Base-by-base conservation (phyloP, 202 grass and related monocot species). In the Tripidium arundinaceum region DNA sequence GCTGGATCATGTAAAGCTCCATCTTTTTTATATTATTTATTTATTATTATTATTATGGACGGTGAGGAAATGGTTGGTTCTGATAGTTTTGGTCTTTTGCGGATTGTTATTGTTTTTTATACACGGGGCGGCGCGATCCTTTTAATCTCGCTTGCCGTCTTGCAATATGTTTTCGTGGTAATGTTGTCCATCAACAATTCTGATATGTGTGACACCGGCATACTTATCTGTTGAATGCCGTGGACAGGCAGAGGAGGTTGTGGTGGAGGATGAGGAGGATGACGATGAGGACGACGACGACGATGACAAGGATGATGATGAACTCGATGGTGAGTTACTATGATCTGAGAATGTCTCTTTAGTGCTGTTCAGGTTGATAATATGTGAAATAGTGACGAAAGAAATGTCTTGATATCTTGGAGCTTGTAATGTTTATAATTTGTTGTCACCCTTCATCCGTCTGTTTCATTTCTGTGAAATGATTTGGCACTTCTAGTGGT, bases 241-340 rank as follows among this genome's bases (percentile, higher is more conserved):
- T 74, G 3, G 40, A 41, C 59, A 88, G 86, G 66, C 43, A 76
- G 89, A 88, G 77, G 89, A 91, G 69, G 86, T 86, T 65, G 70
- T 80, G 68, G 41, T 91, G 43, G 89, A 91, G 78, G 89, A 91
- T 72, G 89, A 91, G 1, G 89, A 91, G 0, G 89, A 89, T 10
- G 87, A 91, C 0, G 89, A 87, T 0, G 85, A 91, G 0, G 89
- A 91, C 0, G 85, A 91, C 0, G 85, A 91, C 8, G 82, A 90
- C 1, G 91, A 87, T 64, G 91, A 93, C 59, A 87, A 93, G 58
- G 91, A 90, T n/a, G 76, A 90, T 13, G 85, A 90, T 68, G 85
- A 86, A 62, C 5, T 83, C 1, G 82, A 91, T 21, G 86, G 80
- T 38, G 33, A 62, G 58, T 63, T 63, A 34, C 8, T 63, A 8